Percentiles rank a stretch among this genome's conserved stretches.
Conservation (phyloP, 495 filamentous ascomycete species). For the Penicillium riverlandense region DNA sequence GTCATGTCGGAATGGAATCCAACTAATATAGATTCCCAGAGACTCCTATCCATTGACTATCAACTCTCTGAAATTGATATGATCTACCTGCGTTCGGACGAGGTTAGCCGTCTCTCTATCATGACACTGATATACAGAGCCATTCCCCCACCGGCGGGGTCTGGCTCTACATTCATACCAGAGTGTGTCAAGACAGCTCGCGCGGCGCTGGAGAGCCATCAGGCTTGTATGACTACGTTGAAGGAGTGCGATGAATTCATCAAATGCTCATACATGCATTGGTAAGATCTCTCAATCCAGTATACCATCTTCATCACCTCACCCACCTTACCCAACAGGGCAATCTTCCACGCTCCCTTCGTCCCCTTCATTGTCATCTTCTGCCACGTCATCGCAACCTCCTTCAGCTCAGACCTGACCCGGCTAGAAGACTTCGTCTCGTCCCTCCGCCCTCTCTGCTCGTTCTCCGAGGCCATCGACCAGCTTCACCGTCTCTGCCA, state of each 20-base stretch:
- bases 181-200: conserved; percentile 57
- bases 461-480: conserved; percentile 47
- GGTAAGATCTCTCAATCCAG: conserved; percentile 31
- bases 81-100: conserved; percentile 47
- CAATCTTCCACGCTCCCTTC: conserved; percentile 58
- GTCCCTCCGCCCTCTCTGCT: conserved; percentile 45
- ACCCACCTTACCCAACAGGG: conserved; percentile 32
- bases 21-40: conserved; percentile 11
- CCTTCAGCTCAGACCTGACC: conserved; percentile 36
- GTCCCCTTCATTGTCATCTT: conserved; percentile 65
- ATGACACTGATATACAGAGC: conserved; percentile 57
- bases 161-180: conserved; percentile 42
- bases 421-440: conserved; percentile 49
- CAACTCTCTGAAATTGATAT: conserved; percentile 24
- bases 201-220: conserved; percentile 45
- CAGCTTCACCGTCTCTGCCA: conserved; percentile 55
- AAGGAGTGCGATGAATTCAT: conserved; percentile 36
- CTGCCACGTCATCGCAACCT: conserved; percentile 54
- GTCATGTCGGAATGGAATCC: background rate
- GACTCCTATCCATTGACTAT: conserved; percentile 1
- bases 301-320: background rate
- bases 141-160: conserved; percentile 34
- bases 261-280: conserved; percentile 54
- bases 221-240: conserved; percentile 40
- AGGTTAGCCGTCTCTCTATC: conserved; percentile 46